Conservation (phyloP, 352 stramenopile species). For the Globisporangium mamillatum region DNA sequence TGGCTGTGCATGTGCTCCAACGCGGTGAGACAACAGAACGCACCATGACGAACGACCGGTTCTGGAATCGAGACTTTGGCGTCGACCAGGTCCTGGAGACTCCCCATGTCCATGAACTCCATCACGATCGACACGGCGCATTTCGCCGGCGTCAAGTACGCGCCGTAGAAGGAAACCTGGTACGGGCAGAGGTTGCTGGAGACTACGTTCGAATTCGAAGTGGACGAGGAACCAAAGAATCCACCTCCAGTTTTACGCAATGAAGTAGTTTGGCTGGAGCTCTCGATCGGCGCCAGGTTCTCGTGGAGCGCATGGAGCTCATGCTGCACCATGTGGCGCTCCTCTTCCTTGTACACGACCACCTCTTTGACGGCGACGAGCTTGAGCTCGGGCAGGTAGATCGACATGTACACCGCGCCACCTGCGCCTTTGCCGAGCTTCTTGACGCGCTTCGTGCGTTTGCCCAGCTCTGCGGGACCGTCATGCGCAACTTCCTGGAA, state of each 20-base stretch:
- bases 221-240: slow-evolving; percentile 12
- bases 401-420: slow-evolving; percentile 73
- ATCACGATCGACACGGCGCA: slow-evolving; percentile 86
- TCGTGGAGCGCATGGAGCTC: slow-evolving; percentile 86
- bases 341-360: slow-evolving; percentile 73
- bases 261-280: not conserved
- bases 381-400: slow-evolving; percentile 83
- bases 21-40: slow-evolving; percentile 77
- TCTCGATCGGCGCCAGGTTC: slow-evolving; percentile 72
- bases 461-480: slow-evolving; percentile 58
- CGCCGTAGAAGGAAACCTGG: slow-evolving; percentile 88
- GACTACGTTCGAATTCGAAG: not conserved
- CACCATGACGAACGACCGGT: slow-evolving; percentile 62
- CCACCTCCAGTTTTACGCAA: not conserved
- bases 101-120: slow-evolving; percentile 92
- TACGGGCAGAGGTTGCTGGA: slow-evolving; percentile 49
- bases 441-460: slow-evolving; percentile 63
- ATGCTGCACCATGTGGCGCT: slow-evolving; percentile 81
- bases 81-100: slow-evolving; percentile 76
- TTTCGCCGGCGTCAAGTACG: slow-evolving; percentile 73
- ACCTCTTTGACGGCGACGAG: slow-evolving; percentile 88
- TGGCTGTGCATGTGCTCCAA: slow-evolving; percentile 84
- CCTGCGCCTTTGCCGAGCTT: slow-evolving; percentile 80
- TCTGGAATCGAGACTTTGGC: slow-evolving; percentile 46
- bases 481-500: slow-evolving; percentile 75